Base-by-base conservation (phyloP, 768 basidiomycete genomes). In the Boletus subcaerulescens region DNA sequence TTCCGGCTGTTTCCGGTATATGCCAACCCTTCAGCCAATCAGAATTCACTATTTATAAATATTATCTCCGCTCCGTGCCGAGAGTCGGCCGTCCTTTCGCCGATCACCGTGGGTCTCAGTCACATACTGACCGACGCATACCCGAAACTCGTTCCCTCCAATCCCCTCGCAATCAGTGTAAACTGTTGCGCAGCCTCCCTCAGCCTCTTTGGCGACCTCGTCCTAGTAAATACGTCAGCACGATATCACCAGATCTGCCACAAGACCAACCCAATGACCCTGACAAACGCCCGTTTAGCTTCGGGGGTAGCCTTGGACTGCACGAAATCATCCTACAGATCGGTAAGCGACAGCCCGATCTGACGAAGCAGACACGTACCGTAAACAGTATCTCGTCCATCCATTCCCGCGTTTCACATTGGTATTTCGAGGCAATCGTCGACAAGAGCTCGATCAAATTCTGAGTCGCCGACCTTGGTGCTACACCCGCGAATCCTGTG, bases 121-220 rank as follows among this genome's bases (percentile, higher is more conserved):
- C 14, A 83, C 80, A 83, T 81, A 35, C 77, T 76, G 49, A 84
- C 74, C 5, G 86, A 84, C 3, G 91, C 84, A 68, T 89, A 92
- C 9, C 93, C 93, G 69, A 94, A 95, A 56, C 82, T 86, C 10
- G 91, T 87, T 9, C 88, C 90, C 60, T 91, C 91, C 53, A 94
- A 70, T 3, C 93, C 93, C 64, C 93, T 74, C 12, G 91, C 87
- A 18, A 96, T 80, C 0, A 96, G 77, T 1, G 87, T 87, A 69
- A 96, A 94, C 58, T 95, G 90, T 60, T 93, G 85, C 12, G 91
- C 85, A 0, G 93, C 92, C 38, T 93, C 92, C 58, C 88, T 76
- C 35, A 86, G 91, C 60, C 78, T 80, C 65, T 86, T 87, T 3
- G 84, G 73, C 17, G 88, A 88, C 40, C 89, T 80, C 35, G 90